These are phyloP conservation scores for Voacanga thouarsii DNA, from an alignment of 257 asterid species.

Conservation along the genomic window DNA sequence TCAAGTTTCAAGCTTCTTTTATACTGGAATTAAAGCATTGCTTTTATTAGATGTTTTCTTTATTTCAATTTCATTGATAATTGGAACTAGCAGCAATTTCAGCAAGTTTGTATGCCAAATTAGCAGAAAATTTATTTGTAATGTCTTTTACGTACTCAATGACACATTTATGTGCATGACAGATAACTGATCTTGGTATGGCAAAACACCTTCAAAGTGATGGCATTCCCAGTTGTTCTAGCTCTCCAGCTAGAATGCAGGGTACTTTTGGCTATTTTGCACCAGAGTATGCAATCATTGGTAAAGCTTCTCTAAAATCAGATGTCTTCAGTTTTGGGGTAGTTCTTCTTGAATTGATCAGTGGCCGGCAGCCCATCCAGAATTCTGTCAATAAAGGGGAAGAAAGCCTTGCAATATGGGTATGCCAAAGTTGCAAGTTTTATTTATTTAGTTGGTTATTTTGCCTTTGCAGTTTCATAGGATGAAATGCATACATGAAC, in stretches of 20 bases:
- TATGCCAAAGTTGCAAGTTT: constrained; percentile 26
- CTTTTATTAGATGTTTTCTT: background rate
- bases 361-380: constrained; percentile 75
- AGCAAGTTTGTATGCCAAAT: background rate
- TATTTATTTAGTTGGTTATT: background rate
- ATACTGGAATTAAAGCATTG: background rate
- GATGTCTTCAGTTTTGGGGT: constrained; percentile 99
- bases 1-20: background rate
- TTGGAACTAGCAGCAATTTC: background rate
- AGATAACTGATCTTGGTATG: constrained; percentile 99
- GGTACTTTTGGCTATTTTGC: constrained; percentile 99
- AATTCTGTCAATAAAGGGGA: constrained; percentile 50
- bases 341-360: constrained; percentile 91
- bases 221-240: constrained; percentile 61
- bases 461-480: background rate
- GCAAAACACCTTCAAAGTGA: constrained; percentile 80
- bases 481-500: background rate
- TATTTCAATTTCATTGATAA: background rate
- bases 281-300: constrained; percentile 85
- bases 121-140: background rate
- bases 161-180: constrained; percentile 18
- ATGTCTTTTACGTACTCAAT: background rate
- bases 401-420: constrained; percentile 97
- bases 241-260: constrained; percentile 95
- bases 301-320: constrained; percentile 80